A percentile compares a stretch with the other conserved stretches of the same genome.
Evolutionary conservation across 2,329 filamentous ascomycete species (phyloP).

Genomic region (Gaeumannomyces tritici): DNA sequence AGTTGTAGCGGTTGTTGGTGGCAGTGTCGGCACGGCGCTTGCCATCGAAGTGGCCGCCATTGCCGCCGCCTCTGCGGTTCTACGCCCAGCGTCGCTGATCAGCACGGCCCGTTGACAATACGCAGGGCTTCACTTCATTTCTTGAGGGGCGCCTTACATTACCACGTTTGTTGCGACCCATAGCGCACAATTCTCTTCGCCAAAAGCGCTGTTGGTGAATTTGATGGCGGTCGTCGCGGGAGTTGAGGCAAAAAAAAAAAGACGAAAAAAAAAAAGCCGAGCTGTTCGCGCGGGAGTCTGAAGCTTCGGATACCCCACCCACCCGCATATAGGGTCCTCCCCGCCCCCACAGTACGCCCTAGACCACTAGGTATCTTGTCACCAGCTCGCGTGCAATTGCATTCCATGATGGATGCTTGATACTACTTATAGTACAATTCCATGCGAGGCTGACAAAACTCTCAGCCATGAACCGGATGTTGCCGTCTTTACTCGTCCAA

Average conservation of each 20-base stretch:
- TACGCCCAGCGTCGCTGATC: conserved; percentile 1
- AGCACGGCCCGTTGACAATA: neutral
- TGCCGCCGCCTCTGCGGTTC: conserved; percentile 22
- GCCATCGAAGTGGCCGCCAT: conserved; percentile 15
- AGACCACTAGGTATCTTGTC: neutral
- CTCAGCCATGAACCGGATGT: neutral
- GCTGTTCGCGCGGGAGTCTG: too few relatives aligned
- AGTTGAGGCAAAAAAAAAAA: neutral
- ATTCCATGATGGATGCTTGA: neutral
- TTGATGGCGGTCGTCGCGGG: neutral
- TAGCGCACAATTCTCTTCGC: neutral
- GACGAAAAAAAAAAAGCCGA: neutral
- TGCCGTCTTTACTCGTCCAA: conserved; percentile 40
- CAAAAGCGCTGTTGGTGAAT: neutral
- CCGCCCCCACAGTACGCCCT: neutral
- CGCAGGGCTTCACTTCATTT: neutral
- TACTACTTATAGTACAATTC: neutral
- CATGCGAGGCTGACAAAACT: neutral
- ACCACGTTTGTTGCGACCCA: neutral
- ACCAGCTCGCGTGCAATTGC: neutral
- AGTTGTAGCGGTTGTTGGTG: conserved; percentile 29
- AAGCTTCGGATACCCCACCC: neutral
- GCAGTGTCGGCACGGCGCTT: conserved; percentile 26
- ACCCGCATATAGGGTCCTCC: neutral
- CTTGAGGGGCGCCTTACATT: neutral